Base-by-base conservation (phyloP, 306 rosid genomes). In the Vigna hirtella region DNA sequence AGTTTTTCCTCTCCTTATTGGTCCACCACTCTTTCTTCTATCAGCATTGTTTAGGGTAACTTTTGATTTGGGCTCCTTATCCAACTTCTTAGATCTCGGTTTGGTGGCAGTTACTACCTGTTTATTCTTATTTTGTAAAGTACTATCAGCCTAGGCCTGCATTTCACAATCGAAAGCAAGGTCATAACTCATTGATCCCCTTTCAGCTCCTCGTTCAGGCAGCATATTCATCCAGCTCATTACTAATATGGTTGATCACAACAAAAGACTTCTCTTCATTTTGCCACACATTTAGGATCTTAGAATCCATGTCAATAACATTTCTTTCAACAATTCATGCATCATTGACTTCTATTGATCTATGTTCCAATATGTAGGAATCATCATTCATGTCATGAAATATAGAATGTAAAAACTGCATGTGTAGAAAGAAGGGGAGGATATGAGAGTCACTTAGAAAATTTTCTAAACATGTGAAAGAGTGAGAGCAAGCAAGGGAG, bases 131-230 rank as follows among this genome's bases (percentile, higher is more conserved):
- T 56, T 73, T 30, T 58, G 77, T 48, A 81, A 49, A 71, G 73
- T 77, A 61, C 70, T 86, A 71, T 70, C 81, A 72, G 81, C 71
- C 34, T 78, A 88, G 77, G 80, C 85, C 77, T 85, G 92, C 93
- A 87, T 90, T 88, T 91, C 98, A 84, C 91, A 91, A 79, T 96
- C 97, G 78, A 87, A 83, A 78, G 98, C 93, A 81, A 90, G 99
- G 84, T 96, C 92, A 34, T 90, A 93, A 81, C 88, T 89, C 85
- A 74, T 51, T 32, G 90, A 83, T 6, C 84, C 88, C 77, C 76
- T 87, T 80, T 96, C 99, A 4, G 87, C 80, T 62, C 87, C 90
- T 70, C 97, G 93, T 62, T 83, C 90, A 74, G 94, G 98, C 86
- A 93, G 79, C 87, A 96, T 79, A 85, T 63, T 80, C 99, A 86